Evolutionary conservation across 73 alveolate genomes (phyloP).

Genomic region (Paramecium bursaria): DNA sequence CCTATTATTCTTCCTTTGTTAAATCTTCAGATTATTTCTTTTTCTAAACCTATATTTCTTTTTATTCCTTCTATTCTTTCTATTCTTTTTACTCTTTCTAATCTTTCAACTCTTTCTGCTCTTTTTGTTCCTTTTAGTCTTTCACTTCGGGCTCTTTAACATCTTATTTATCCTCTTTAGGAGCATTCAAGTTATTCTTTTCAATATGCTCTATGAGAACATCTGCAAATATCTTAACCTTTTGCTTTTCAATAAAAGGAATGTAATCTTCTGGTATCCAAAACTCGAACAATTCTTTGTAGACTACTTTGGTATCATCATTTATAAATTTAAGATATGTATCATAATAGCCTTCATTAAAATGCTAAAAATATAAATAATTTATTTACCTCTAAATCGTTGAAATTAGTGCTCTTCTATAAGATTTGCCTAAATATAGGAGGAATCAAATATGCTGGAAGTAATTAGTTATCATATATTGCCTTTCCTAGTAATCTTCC

Average conservation of each 20-base stretch:
- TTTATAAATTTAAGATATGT: constrained; percentile 33
- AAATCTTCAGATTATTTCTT: constrained; percentile 36
- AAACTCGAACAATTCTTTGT: constrained; percentile 43
- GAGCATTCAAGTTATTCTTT: not conserved
- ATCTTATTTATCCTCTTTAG: not conserved
- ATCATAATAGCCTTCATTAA: constrained; percentile 60
- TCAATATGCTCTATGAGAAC: not conserved
- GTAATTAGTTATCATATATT: constrained; percentile 14
- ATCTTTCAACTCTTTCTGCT: too few relatives aligned
- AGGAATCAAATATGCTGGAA: constrained; percentile 24
- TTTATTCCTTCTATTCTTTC: not conserved
- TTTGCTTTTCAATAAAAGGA: not conserved
- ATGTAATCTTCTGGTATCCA: constrained; percentile 59
- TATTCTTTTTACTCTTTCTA: constrained; percentile 6
- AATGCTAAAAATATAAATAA: not conserved
- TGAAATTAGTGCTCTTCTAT: constrained; percentile 7
- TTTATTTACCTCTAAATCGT: constrained; percentile 28
- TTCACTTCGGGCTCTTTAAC: not conserved
- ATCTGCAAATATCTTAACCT: not conserved
- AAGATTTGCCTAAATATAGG: constrained; percentile 39
- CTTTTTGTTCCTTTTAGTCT: not conserved
- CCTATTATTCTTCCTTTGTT: constrained; percentile 22
- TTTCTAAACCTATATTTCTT: not conserved
- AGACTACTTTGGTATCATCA: constrained; percentile 18
- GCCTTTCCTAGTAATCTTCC: constrained; percentile 22